Conservation (phyloP, 768 basidiomycete genomes). For the Termitomyces sp. region DNA sequence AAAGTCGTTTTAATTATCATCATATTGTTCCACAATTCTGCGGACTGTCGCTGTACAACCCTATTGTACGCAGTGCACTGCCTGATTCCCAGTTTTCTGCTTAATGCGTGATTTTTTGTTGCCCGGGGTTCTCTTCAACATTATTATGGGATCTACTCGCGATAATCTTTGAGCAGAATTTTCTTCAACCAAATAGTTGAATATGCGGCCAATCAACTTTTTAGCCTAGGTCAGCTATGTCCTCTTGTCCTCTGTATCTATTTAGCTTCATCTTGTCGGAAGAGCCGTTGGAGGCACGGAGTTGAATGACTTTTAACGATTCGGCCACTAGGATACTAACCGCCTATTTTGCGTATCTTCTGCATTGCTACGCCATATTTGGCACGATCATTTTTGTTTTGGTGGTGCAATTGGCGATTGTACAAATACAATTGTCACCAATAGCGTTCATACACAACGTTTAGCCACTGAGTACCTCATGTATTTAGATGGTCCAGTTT, state of each 20-base stretch:
- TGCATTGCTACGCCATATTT: background rate
- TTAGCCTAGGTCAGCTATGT: background rate
- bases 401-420: background rate
- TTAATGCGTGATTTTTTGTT: background rate
- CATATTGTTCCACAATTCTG: background rate
- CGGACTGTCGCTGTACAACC: background rate
- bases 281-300: too few species aligned
- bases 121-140: background rate
- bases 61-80: background rate
- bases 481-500: background rate
- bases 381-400: background rate
- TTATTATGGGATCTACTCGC: background rate
- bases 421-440: background rate
- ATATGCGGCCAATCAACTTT: background rate
- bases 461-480: too few species aligned
- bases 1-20: background rate
- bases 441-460: background rate
- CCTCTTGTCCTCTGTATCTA: background rate
- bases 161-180: background rate
- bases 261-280: background rate
- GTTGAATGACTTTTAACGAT: background rate
- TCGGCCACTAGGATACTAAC: background rate
- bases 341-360: background rate
- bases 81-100: background rate
- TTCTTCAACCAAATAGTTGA: slow-evolving; percentile 19